Base-by-base conservation (phyloP, 2,329 filamentous ascomycete species). In the Moelleriella libera region DNA sequence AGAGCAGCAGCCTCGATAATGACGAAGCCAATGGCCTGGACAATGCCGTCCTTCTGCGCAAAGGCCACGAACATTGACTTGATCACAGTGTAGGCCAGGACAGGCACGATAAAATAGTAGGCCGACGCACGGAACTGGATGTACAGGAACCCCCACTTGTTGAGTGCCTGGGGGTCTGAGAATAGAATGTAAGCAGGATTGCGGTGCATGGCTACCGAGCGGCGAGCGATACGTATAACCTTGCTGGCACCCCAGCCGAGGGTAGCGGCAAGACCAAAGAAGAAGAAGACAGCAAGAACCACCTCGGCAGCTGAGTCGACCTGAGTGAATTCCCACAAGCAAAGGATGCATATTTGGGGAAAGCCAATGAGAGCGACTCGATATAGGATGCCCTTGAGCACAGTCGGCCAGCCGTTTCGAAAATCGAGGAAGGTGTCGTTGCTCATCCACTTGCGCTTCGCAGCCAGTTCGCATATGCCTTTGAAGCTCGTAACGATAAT, bases 71-170 rank as follows among this genome's bases (percentile, higher is more conserved):
- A 92, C 71, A 94, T 82, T 51, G 82, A 78, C 74, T 96, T 96
- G 65, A 94, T 58, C n/a, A 96, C 62, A 39, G 84, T 80, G 65
- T 96, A 94, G 47, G 69, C 66, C 48, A 97, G 72, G 47, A 83
- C 68, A 1, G 88, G 87, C 37, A 94, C 77, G 57, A 96, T 87
- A 65, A 90, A 96, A 71, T 94, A 96, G 75, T 95, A 96, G 40
- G 88, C 88, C 2, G 88, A 90, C 40, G 90, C 90, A 58, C 90
- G 85, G 75, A 94, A 96, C 64, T 95, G 89, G 41, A 97, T 88
- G 62, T 97, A 97, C 54, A 97, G 78, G 72, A 96, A 96, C 28
- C 90, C 90, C 90, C 89, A 96, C 68, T 95, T 94, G 77, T 96
- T 95, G 53, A 97, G 77, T 47, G 85, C 83, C 52, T 87, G 78